These are phyloP conservation scores for Akanthomyces uredinophilus DNA, from an alignment of 2,329 filamentous ascomycete genomes.

Conservation along the genomic window DNA sequence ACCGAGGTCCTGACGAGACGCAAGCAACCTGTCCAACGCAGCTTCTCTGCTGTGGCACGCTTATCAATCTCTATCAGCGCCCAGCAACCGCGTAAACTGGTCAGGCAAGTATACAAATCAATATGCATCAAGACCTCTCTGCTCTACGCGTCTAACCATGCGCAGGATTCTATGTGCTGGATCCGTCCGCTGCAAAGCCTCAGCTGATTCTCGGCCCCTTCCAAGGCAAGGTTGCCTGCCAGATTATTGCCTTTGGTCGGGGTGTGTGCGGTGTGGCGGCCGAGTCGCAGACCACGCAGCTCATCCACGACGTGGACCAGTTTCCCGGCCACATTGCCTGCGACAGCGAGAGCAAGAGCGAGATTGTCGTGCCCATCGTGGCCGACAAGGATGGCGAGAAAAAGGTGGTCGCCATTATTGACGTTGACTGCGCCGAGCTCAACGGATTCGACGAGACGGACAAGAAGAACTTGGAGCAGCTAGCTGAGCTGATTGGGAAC, in stretches of 20 bases:
- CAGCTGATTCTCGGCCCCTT: constrained; percentile 75
- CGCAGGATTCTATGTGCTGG: constrained; percentile 67
- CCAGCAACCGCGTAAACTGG: constrained; percentile 70
- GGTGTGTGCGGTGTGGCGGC: constrained; percentile 75
- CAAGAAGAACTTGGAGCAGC: constrained; percentile 56
- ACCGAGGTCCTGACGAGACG: not conserved
- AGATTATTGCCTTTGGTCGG: constrained; percentile 66
- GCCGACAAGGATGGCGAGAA: constrained; percentile 25
- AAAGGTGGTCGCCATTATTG: constrained; percentile 68
- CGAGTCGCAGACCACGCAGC: constrained; percentile 52
- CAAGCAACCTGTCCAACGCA: constrained; percentile 70
- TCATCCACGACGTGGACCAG: constrained; percentile 63
- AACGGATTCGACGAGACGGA: constrained; percentile 68
- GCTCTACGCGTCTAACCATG: not conserved
- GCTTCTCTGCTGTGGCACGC: constrained; percentile 76
- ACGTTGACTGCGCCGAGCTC: constrained; percentile 67
- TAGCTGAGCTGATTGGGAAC: constrained; percentile 54
- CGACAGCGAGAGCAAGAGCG: constrained; percentile 68
- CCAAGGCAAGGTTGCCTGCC: constrained; percentile 75
- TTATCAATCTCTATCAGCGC: constrained; percentile 64
- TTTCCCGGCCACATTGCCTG: constrained; percentile 82
- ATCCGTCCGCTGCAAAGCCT: constrained; percentile 38
- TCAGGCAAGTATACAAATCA: constrained; percentile 45
- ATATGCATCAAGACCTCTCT: not conserved
- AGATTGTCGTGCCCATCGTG: constrained; percentile 75